Percentiles rank a stretch among this genome's conserved stretches.
These are phyloP conservation scores for Penstemon barbatus DNA, from an alignment of 257 asterid genomes.

Conservation along the genomic window DNA sequence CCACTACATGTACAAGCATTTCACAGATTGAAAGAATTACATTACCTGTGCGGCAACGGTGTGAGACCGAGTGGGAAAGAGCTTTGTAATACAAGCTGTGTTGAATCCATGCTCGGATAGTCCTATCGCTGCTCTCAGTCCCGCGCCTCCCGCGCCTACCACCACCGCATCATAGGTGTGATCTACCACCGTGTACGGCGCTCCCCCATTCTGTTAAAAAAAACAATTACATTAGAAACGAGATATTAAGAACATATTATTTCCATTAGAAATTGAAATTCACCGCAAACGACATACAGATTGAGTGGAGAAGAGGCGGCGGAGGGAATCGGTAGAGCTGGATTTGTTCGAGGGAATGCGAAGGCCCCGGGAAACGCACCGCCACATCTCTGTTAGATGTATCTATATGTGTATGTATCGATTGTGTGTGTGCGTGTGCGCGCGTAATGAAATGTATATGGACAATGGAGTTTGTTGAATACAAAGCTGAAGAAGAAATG, in stretches of 20 bases:
- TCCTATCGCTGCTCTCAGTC: slow-evolving; percentile 97
- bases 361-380: slow-evolving; percentile 86
- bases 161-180: slow-evolving; percentile 99
- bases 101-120: slow-evolving; percentile 98
- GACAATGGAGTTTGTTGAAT: too few species aligned
- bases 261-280: neutral
- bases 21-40: too few species aligned
- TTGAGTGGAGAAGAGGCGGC: slow-evolving; percentile 65
- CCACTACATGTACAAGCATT: too few species aligned
- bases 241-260: too few species aligned
- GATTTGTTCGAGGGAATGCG: slow-evolving; percentile 58
- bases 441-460: slow-evolving; percentile 10
- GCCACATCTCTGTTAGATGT: slow-evolving; percentile 65
- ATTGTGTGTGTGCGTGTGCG: neutral
- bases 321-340: slow-evolving; percentile 53
- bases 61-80: slow-evolving; percentile 97
- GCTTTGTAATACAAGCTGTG: slow-evolving; percentile 97
- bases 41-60: slow-evolving; percentile 98
- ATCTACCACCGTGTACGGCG: slow-evolving; percentile 86
- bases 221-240: neutral
- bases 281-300: slow-evolving; percentile 38
- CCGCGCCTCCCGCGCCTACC: slow-evolving; percentile 99
- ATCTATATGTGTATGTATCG: neutral
- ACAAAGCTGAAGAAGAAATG: neutral
- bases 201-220: slow-evolving; percentile 57